Percentiles rank a stretch among this genome's conserved stretches.
Conservation (phyloP, 2,329 filamentous ascomycete genomes). For the Aspergillus piperis region DNA sequence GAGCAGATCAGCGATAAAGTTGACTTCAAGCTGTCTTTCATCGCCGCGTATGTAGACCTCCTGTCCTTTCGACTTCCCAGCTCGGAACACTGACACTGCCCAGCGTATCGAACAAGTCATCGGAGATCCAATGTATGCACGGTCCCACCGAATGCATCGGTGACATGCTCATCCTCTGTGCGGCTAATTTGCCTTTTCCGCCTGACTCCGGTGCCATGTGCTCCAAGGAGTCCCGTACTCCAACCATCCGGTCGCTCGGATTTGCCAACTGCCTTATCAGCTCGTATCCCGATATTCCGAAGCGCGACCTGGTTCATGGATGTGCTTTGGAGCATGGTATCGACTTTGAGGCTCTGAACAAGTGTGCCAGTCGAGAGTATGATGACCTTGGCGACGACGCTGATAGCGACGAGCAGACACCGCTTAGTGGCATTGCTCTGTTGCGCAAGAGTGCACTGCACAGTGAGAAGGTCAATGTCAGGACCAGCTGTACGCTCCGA, state of each 20-base stretch:
- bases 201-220: constrained; percentile 24
- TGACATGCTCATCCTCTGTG: constrained; percentile 92
- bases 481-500: constrained; percentile 75
- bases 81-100: constrained; percentile 9
- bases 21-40: constrained; percentile 87
- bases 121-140: constrained; percentile 85
- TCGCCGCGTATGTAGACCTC: constrained; percentile 63
- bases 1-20: constrained; percentile 78
- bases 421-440: constrained; percentile 50
- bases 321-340: constrained; percentile 91
- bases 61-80: not conserved
- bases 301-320: constrained; percentile 74
- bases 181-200: constrained; percentile 63
- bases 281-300: constrained; percentile 75
- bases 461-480: constrained; percentile 62
- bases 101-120: constrained; percentile 68
- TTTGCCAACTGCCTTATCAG: constrained; percentile 88
- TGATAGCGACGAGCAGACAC: constrained; percentile 61
- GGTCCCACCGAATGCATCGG: constrained; percentile 89
- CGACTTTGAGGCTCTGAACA: constrained; percentile 76
- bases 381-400: constrained; percentile 60
- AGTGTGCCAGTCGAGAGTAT: constrained; percentile 76
- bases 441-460: constrained; percentile 53
- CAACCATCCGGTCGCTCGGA: constrained; percentile 81
- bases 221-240: constrained; percentile 60